A percentile compares a stretch with the other conserved stretches of the same genome.
Evolutionary conservation across 2,329 filamentous ascomycete genomes (phyloP).

Genomic region (Phaeosphaeriaceae sp.): DNA sequence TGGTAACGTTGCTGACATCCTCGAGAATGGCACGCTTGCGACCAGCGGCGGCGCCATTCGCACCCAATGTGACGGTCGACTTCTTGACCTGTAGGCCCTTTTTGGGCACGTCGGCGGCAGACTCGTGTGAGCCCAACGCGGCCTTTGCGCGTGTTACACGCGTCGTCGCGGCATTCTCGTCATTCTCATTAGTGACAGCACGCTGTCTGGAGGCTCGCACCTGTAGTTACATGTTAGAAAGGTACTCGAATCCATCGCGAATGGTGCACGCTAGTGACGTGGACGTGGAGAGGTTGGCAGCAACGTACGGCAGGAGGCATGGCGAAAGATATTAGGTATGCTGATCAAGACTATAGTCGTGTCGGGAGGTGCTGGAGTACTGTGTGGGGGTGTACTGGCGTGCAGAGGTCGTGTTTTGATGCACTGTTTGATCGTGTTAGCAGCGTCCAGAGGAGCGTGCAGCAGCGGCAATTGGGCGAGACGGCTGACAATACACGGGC

Average conservation of each 20-base stretch:
- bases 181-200: conserved; percentile 88
- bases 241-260: neutral
- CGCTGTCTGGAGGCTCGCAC: conserved; percentile 76
- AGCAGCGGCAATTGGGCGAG: conserved; percentile 20
- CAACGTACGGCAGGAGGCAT: conserved; percentile 66
- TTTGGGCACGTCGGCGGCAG: conserved; percentile 65
- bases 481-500: conserved; percentile 33
- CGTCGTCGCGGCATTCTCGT: conserved; percentile 82
- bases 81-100: conserved; percentile 57
- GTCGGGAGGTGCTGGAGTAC: conserved; percentile 23
- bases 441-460: conserved; percentile 22
- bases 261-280: neutral
- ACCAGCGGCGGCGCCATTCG: conserved; percentile 53
- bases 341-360: conserved; percentile 41
- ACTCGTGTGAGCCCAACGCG: conserved; percentile 65
- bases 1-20: conserved; percentile 94
- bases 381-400: conserved; percentile 35
- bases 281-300: conserved; percentile 9
- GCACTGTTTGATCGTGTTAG: conserved; percentile 43
- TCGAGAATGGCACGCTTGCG: conserved; percentile 86
- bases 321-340: conserved; percentile 51
- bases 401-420: conserved; percentile 47
- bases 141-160: conserved; percentile 94
- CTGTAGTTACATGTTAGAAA: conserved; percentile 59
- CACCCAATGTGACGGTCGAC: conserved; percentile 44